Base-by-base conservation (phyloP, 495 filamentous ascomycete genomes). In the Xylaria palmicola region DNA sequence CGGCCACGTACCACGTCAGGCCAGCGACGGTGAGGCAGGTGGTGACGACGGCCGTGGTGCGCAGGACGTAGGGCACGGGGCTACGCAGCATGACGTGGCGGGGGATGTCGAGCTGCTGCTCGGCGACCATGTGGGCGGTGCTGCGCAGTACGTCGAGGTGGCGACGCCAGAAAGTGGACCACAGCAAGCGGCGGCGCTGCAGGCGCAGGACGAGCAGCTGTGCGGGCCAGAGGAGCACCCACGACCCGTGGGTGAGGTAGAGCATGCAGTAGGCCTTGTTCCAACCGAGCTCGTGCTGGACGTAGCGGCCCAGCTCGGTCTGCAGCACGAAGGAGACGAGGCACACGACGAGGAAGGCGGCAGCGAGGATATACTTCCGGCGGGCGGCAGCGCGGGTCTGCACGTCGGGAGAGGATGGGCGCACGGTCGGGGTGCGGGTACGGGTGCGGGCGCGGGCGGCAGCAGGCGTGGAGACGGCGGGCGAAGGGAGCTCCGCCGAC, bases 181-280 rank as follows among this genome's bases (percentile, higher is more conserved):
- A 97, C 1, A 91, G 86, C 52, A 89, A 75, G 1, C 29, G 41
- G 20, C 59, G 59, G 57, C 83, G 82, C 61, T 89, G 86, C 20
- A 91, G 40, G 43, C 92, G 85, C 27, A 97, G 81, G 52, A 97
- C 84, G 19, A 90, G 75, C 48, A 98, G 85, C 72, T 96, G 92
- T 12, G 83, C 68, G 0, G 92, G 92, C 89, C 90, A 98, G 12
- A 98, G 84, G 15, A 98, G 65, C 6, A 82, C 74, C 94, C 94
- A 98, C 3, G 92, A 96, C 27, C 92, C 88, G 77, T 98, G 94
- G 1, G 93, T 98, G 47, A 98, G 76, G 72, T 95, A 98, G 83
- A 98, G 82, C 94, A 98, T 98, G 79, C 89, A 92, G 79, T 97
- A 98, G 24, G 93, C 88, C 76, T 98, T 98, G 71, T 93, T 85